Conservation (phyloP, 1,139 yeast genomes). For the Fermentozyma sake region DNA sequence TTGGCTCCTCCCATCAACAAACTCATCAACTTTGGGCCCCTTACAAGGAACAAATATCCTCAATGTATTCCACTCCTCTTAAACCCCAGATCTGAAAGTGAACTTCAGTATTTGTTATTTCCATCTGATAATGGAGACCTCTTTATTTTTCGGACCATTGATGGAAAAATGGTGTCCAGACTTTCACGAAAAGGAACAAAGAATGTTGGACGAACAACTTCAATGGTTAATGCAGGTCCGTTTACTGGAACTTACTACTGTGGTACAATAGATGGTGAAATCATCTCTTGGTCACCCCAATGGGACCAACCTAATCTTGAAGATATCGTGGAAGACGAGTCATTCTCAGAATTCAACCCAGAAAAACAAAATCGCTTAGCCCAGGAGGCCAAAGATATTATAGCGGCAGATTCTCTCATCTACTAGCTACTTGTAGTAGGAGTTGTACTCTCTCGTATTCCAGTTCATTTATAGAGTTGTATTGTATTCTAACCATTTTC, state of each 20-base stretch:
- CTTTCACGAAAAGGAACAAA: constrained; percentile 35
- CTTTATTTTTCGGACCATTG: constrained; percentile 54
- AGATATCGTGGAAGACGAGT: too few species aligned
- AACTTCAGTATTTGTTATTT: constrained; percentile 55
- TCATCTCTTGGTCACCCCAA: constrained; percentile 47
- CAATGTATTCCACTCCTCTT: constrained; percentile 45
- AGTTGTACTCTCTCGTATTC: too few species aligned
- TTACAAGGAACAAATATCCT: constrained; percentile 60
- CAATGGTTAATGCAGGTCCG: constrained; percentile 48
- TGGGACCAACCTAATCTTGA: constrained; percentile 16
- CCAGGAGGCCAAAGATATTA: too few species aligned
- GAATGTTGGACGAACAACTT: constrained; percentile 39
- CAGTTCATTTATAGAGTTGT: too few species aligned
- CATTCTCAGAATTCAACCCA: too few species aligned
- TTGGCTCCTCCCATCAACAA: constrained; percentile 52
- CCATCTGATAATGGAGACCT: constrained; percentile 83
- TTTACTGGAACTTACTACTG: constrained; percentile 42
- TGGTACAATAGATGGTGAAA: constrained; percentile 59
- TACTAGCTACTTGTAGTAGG: too few species aligned
- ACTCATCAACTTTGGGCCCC: constrained; percentile 73
- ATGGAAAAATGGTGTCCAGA: constrained; percentile 60
- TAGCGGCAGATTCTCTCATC: too few species aligned
- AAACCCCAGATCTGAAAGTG: constrained; percentile 44
- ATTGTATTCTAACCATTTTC: too few species aligned
- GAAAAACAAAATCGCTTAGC: too few species aligned